phyloP scores from a whole-genome alignment of 371 early-diverging fungal species.

The Rhizopus stolonifer region DNA sequence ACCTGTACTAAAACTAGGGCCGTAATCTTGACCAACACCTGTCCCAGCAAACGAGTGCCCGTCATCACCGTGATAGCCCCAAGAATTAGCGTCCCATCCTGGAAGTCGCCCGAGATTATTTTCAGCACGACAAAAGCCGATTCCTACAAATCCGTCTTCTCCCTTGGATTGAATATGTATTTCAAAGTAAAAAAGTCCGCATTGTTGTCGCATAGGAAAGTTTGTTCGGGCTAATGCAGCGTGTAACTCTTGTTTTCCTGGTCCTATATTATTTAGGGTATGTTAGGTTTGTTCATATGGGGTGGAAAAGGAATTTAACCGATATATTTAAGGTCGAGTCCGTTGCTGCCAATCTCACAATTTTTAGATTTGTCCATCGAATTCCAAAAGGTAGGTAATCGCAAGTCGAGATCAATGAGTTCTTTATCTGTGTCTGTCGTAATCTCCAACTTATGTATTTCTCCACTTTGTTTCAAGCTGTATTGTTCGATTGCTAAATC shows the following conservation, averaged over 20 bases:
- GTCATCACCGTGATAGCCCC: slow-evolving; percentile 95
- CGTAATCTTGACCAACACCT: slow-evolving; percentile 82
- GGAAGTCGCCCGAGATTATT: slow-evolving; percentile 69
- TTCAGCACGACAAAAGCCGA: slow-evolving; percentile 72
- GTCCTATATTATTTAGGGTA: too few relatives aligned
- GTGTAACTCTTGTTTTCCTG: slow-evolving; percentile 77
- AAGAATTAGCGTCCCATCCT: slow-evolving; percentile 79
- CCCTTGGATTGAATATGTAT: slow-evolving; percentile 84
- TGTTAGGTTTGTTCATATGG: too few relatives aligned
- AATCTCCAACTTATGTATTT: too few relatives aligned
- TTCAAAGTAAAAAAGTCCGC: slow-evolving; percentile 93
- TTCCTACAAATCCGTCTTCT: slow-evolving; percentile 89
- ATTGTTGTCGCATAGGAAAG: slow-evolving; percentile 79
- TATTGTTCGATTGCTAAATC: slow-evolving; percentile 31
- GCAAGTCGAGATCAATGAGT: slow-evolving; percentile 30
- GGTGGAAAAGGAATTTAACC: slow-evolving; percentile 33
- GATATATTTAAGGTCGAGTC: slow-evolving; percentile 56
- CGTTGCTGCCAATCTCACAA: slow-evolving; percentile 54
- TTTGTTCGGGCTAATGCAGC: slow-evolving; percentile 86
- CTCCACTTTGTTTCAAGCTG: slow-evolving; percentile 12
- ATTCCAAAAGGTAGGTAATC: slow-evolving; percentile 67
- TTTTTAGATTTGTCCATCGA: slow-evolving; percentile 58
- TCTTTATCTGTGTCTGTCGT: slow-evolving; percentile 3
- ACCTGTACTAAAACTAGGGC: slow-evolving; percentile 89
- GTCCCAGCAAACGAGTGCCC: slow-evolving; percentile 81